Percentiles rank a stretch among this genome's conserved stretches.
These are phyloP conservation scores for Gnaphalium uliginosum DNA, from an alignment of 129 eudicot species.

Conservation along the genomic window DNA sequence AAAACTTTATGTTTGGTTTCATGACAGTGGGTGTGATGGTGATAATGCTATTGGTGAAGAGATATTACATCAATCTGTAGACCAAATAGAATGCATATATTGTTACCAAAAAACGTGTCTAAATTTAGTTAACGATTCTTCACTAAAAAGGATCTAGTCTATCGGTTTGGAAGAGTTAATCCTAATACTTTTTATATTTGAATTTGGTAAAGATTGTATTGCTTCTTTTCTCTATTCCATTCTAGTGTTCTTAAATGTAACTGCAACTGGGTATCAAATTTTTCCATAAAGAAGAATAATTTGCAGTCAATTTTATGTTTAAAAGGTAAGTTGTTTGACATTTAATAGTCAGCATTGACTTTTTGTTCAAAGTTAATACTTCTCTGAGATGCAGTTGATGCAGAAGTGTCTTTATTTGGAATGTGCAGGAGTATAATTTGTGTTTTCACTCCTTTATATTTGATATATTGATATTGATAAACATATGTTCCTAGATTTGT, in stretches of 20 bases:
- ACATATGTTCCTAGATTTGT: not conserved
- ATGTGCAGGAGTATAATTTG: not conserved
- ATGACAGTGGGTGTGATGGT: not conserved
- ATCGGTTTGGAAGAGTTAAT: not conserved
- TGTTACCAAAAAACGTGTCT: too few species aligned
- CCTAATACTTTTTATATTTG: not conserved
- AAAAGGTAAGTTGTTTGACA: constrained; percentile 12
- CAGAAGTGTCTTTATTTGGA: constrained; percentile 12
- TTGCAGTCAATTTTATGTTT: not conserved
- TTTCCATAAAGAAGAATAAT: not conserved
- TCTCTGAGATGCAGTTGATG: not conserved
- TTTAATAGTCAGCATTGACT: not conserved
- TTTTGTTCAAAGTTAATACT: not conserved
- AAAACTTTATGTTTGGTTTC: not conserved
- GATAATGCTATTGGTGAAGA: not conserved
- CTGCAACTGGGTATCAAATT: not conserved
- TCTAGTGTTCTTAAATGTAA: not conserved
- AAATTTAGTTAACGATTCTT: too few species aligned
- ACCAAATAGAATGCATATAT: constrained; percentile 4
- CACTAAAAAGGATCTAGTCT: not conserved
- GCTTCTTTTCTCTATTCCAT: not conserved
- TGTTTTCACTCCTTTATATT: constrained; percentile 9
- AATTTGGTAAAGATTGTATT: not conserved
- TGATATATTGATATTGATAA: constrained; percentile 10
- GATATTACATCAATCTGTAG: not conserved